These are phyloP conservation scores for Pelagophyceae sp. DNA, from an alignment of 352 stramenopile genomes.

Conservation along the genomic window DNA sequence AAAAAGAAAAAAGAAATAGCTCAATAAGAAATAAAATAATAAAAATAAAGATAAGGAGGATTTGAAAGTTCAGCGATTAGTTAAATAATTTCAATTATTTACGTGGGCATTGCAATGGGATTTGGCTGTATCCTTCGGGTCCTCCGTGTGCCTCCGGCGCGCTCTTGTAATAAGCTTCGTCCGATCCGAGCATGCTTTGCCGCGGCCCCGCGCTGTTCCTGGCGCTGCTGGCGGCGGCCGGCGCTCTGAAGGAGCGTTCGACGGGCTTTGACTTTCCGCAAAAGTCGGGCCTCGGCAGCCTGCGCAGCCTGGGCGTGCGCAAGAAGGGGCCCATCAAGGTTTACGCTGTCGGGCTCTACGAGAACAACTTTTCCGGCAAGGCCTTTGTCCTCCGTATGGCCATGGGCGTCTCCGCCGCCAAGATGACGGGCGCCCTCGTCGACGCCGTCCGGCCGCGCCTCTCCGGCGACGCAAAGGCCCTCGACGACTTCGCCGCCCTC, in stretches of 20 bases:
- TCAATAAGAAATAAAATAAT: too few relatives aligned
- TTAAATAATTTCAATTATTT: too few relatives aligned
- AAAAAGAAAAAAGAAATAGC: too few relatives aligned
- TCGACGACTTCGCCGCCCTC: conserved; percentile 4
- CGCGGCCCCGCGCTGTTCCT: too few relatives aligned
- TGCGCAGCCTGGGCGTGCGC: conserved; percentile 3
- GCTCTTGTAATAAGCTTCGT: too few relatives aligned
- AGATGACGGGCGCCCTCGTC: conserved; percentile 14
- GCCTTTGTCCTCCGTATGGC: background rate
- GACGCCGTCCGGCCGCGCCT: conserved; percentile 8
- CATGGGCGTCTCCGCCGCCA: background rate
- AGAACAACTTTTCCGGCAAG: background rate
- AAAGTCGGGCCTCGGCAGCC: background rate
- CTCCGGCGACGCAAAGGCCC: background rate
- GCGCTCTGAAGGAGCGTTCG: background rate
- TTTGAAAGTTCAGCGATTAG: too few relatives aligned
- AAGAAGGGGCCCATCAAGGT: conserved; percentile 20
- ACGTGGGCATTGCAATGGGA: too few relatives aligned
- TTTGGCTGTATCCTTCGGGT: too few relatives aligned
- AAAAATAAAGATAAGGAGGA: too few relatives aligned
- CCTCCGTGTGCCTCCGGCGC: too few relatives aligned
- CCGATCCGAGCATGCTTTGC: too few relatives aligned
- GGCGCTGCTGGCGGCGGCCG: background rate
- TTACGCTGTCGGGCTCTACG: conserved; percentile 13
- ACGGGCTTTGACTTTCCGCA: conserved; percentile 14